Evolutionary conservation across 305 asterid genomes (phyloP).

Genomic region (Solanum hybrid): DNA sequence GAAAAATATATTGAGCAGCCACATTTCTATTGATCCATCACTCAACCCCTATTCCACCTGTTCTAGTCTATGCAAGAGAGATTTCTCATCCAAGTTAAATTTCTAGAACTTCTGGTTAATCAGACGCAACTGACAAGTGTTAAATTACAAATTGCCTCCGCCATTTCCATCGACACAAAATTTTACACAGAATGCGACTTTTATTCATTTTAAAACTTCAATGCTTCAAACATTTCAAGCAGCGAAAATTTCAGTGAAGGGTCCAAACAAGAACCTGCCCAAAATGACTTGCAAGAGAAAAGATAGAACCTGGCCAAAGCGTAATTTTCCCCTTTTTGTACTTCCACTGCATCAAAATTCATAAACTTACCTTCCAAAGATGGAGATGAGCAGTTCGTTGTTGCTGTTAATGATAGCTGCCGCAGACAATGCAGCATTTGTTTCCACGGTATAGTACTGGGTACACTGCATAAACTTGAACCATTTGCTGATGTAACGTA

Average conservation of each 20-base stretch:
- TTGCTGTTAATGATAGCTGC: slow-evolving; percentile 27
- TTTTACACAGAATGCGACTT: background rate
- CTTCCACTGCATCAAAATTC: background rate
- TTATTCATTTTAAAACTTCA: background rate
- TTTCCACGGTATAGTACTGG: slow-evolving; percentile 14
- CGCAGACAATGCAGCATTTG: slow-evolving; percentile 51
- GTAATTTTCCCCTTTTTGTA: background rate
- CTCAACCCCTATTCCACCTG: background rate
- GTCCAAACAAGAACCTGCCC: background rate
- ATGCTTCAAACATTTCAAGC: background rate
- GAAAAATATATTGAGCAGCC: background rate
- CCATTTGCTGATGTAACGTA: slow-evolving; percentile 9
- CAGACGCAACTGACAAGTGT: background rate
- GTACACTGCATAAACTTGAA: slow-evolving; percentile 17
- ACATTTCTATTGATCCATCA: background rate
- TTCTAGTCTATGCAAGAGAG: background rate
- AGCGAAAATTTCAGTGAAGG: background rate
- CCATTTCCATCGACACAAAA: background rate
- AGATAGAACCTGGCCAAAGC: background rate
- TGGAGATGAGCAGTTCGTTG: slow-evolving; percentile 34
- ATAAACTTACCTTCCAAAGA: slow-evolving; percentile 41
- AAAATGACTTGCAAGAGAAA: background rate
- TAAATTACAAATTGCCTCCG: background rate
- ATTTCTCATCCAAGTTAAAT: background rate
- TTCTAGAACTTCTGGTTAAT: background rate